phyloP scores from a whole-genome alignment of 768 basidiomycete species.

The Auricularia cornea region DNA sequence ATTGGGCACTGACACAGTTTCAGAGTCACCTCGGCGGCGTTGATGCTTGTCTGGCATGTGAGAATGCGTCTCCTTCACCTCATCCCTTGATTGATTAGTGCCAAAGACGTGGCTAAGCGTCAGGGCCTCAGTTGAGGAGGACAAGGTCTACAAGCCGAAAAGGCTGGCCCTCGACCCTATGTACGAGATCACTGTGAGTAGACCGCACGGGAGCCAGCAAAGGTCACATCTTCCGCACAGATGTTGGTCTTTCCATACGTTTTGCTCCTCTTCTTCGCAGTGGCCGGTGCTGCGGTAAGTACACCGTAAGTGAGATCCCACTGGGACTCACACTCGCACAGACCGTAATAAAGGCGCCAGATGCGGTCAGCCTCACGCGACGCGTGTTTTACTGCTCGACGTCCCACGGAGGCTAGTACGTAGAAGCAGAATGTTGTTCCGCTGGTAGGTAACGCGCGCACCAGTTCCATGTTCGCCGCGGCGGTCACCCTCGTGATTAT shows the following conservation, averaged over 20 bases:
- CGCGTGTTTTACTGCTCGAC: no score
- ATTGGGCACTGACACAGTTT: not conserved
- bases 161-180: not conserved
- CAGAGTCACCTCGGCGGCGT: not conserved
- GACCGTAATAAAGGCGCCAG: no score
- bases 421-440: no score
- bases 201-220: not conserved
- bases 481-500: no score
- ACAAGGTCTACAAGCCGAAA: not conserved
- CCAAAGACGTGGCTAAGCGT: not conserved
- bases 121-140: not conserved
- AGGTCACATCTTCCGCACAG: not conserved
- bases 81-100: not conserved
- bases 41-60: not conserved
- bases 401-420: no score
- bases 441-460: no score
- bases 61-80: not conserved
- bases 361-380: no score
- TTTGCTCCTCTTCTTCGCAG: not conserved
- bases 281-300: not conserved
- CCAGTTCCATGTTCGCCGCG: no score
- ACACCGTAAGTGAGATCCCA: no score
- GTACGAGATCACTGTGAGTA: not conserved
- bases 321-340: no score
- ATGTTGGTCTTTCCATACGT: not conserved